A percentile compares a stretch with the other conserved stretches of the same genome.
Conservation (phyloP, 208 protist species). For the Porcisia deanei region DNA sequence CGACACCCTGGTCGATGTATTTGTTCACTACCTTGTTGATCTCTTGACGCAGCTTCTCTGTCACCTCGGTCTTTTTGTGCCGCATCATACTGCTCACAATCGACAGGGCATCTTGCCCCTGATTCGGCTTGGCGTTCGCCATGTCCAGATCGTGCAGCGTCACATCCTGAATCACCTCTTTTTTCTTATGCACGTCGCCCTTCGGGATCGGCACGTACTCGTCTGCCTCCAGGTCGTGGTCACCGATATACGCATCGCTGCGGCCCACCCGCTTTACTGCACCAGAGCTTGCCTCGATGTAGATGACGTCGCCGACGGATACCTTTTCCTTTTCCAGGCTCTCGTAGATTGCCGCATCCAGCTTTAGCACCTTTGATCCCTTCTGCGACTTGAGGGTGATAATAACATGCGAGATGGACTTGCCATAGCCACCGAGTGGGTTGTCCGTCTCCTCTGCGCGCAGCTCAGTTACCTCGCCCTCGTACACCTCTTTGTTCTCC, state of each 20-base stretch:
- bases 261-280: slow-evolving; percentile 97
- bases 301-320: slow-evolving; percentile 99
- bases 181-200: slow-evolving; percentile 99
- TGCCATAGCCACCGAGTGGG: slow-evolving; percentile 97
- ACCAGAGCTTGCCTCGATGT: slow-evolving; percentile 99
- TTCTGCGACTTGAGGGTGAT: slow-evolving; percentile 99
- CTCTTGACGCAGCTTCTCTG: slow-evolving; percentile 99
- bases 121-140: slow-evolving; percentile 98
- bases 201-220: slow-evolving; percentile 99
- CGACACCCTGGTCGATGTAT: slow-evolving; percentile 99
- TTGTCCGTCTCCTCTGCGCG: slow-evolving; percentile 98
- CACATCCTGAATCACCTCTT: slow-evolving; percentile 99
- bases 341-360: slow-evolving; percentile 99
- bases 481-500: slow-evolving; percentile 99
- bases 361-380: slow-evolving; percentile 98
- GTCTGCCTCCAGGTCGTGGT: slow-evolving; percentile 98
- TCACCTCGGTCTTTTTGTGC: slow-evolving; percentile 99
- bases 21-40: slow-evolving; percentile 99
- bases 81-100: slow-evolving; percentile 98
- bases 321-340: slow-evolving; percentile 99
- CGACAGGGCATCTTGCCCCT: slow-evolving; percentile 97
- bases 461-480: slow-evolving; percentile 99
- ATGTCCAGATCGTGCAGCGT: slow-evolving; percentile 99
- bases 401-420: slow-evolving; percentile 98
- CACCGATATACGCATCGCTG: slow-evolving; percentile 95